Conservation (phyloP, 208 protist species). For the Crithidia mellificae region DNA sequence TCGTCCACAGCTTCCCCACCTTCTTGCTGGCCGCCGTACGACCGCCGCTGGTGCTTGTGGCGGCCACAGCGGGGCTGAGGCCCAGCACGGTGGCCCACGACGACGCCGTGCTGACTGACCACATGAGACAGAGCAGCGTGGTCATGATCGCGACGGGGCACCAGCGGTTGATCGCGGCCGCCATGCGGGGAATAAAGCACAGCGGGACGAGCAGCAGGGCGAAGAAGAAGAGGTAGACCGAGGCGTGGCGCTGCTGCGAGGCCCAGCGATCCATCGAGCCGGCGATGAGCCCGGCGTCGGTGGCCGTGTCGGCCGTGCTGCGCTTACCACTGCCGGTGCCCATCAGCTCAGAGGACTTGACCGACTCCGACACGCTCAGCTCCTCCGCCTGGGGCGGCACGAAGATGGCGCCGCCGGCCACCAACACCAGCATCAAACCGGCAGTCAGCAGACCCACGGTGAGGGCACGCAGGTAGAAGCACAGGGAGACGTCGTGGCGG, state of each 20-base stretch:
- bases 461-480: constrained; percentile 31
- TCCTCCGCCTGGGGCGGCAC: constrained; percentile 27
- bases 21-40: not conserved
- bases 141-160: constrained; percentile 30
- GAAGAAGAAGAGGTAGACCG: constrained; percentile 22
- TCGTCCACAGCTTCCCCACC: not conserved
- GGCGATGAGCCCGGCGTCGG: constrained; percentile 4
- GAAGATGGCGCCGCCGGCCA: constrained; percentile 26
- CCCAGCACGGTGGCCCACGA: constrained; percentile 27
- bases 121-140: constrained; percentile 29
- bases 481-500: constrained; percentile 29
- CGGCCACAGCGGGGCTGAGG: not conserved
- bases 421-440: constrained; percentile 24
- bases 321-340: constrained; percentile 14
- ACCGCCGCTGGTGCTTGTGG: not conserved
- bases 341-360: constrained; percentile 22
- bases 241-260: constrained; percentile 26
- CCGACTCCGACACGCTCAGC: constrained; percentile 10
- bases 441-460: constrained; percentile 35
- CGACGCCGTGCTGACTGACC: constrained; percentile 25
- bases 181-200: constrained; percentile 34
- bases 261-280: constrained; percentile 16
- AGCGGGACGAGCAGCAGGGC: constrained; percentile 29
- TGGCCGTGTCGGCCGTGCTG: constrained; percentile 8
- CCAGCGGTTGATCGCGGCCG: constrained; percentile 27